A percentile compares a stretch with the other conserved stretches of the same genome.
Evolutionary conservation across 2,329 filamentous ascomycete genomes (phyloP).

Genomic region (Talaromyces pinophilus): DNA sequence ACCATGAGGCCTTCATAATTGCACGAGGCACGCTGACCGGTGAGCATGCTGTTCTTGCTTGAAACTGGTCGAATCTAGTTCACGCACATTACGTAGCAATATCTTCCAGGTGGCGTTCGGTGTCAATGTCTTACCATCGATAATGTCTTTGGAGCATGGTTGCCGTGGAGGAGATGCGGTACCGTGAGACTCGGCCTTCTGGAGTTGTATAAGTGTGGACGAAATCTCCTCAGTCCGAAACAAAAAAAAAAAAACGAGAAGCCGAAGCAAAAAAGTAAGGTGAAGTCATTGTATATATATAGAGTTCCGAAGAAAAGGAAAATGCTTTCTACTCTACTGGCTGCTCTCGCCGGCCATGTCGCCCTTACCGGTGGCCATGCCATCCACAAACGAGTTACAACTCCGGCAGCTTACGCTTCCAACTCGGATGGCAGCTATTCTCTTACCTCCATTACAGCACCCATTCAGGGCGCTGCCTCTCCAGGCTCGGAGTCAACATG

Average conservation of each 20-base stretch:
- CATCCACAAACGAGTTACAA: slow-evolving; percentile 15
- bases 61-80: background rate
- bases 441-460: slow-evolving; percentile 12
- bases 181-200: background rate
- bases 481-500: slow-evolving; percentile 10
- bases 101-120: background rate
- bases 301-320: background rate
- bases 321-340: slow-evolving; percentile 15
- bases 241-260: too few species aligned
- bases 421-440: slow-evolving; percentile 12
- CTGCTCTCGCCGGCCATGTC: slow-evolving; percentile 16
- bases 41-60: background rate
- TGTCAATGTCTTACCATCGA: background rate
- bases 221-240: background rate
- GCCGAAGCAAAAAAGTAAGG: background rate
- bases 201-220: background rate
- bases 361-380: slow-evolving; percentile 6
- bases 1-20: background rate
- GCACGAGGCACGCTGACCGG: background rate
- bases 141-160: background rate
- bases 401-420: slow-evolving; percentile 18
- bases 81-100: background rate
- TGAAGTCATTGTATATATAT: background rate
- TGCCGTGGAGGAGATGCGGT: background rate
- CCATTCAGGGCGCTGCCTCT: slow-evolving; percentile 8